Evolutionary conservation across 495 filamentous ascomycete genomes (phyloP), one percentile per base, ranked within the genome.

Genomic region (Tuber umbilicatum): DNA sequence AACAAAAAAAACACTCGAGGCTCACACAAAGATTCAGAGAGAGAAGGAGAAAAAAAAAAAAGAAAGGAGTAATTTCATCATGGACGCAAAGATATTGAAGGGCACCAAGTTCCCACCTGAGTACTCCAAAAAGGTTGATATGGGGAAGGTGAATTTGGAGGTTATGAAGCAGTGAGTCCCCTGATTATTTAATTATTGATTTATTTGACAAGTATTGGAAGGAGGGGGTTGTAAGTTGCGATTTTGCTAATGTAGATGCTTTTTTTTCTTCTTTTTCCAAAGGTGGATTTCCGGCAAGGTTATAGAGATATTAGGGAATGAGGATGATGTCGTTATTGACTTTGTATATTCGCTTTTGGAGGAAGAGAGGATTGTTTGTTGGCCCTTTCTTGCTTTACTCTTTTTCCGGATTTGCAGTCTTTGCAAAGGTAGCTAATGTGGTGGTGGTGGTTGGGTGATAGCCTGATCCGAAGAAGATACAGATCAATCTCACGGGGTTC

Each of bases 271-370:
- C 38, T 35, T 60, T 31, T 5, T 19, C 38, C 47, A 55, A 78
- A 97, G 94, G 85, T 99, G 95, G 95, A 97, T 98, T 82, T 90
- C 92, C 4, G 88, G 89, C 74, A 91, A 90, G 82, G 92, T 98
- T 71, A 92, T 91, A 16, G 90, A 92, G 45, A 94, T 98, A 71
- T 86, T 98, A 37, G 92, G 91, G 12, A 91, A 87, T 81, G 95
- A 99, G 76, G 95, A 99, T 82, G 95, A 98, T 80, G 92, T 99
- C 43, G 91, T 98, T 35, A 94, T 94, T 74, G 93, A 97, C 84
- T 89, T 96, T 19, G 93, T 93, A 82, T 97, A 94, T 84, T 93
- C 94, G 80, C 85, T 97, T 43, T 86, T 98, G 31, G 95, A 97
- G 81, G 90, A 89, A 31, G 84, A 89, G 60, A 89, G 92, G 79